Percentiles rank a stretch among this genome's conserved stretches.
These are phyloP conservation scores for Naganishia vishniacii DNA, from an alignment of 768 basidiomycete genomes.

Conservation along the genomic window DNA sequence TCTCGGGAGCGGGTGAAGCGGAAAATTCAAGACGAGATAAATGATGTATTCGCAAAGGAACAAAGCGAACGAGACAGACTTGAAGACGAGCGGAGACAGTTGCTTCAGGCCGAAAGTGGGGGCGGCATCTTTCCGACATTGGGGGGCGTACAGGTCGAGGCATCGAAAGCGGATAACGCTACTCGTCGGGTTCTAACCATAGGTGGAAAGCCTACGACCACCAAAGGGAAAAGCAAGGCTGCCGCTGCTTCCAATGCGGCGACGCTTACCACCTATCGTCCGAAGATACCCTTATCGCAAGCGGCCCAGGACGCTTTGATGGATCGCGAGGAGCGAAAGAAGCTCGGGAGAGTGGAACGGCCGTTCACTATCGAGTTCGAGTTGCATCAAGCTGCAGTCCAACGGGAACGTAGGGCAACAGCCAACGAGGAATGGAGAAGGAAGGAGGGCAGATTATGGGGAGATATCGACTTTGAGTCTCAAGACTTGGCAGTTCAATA, in stretches of 20 bases:
- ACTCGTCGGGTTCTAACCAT: slow-evolving; percentile 41
- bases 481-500: slow-evolving; percentile 34
- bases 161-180: neutral
- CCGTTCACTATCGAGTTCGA: slow-evolving; percentile 34
- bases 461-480: slow-evolving; percentile 32
- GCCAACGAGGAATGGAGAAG: slow-evolving; percentile 32
- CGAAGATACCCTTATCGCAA: slow-evolving; percentile 21
- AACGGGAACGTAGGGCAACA: slow-evolving; percentile 32
- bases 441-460: slow-evolving; percentile 33
- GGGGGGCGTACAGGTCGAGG: neutral
- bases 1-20: slow-evolving; percentile 37
- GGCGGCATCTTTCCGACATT: slow-evolving; percentile 43
- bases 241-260: slow-evolving; percentile 19
- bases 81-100: slow-evolving; percentile 32
- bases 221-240: slow-evolving; percentile 32
- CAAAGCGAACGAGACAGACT: slow-evolving; percentile 30
- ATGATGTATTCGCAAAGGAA: slow-evolving; percentile 35
- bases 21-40: slow-evolving; percentile 37
- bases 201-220: slow-evolving; percentile 8
- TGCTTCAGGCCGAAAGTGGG: slow-evolving; percentile 34
- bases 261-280: slow-evolving; percentile 39
- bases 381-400: slow-evolving; percentile 28
- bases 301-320: slow-evolving; percentile 13
- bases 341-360: slow-evolving; percentile 13
- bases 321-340: slow-evolving; percentile 1